Evolutionary conservation across 179 eudicot genomes (phyloP), one percentile per base, ranked within the genome.

Genomic region (Nepenthes alata): DNA sequence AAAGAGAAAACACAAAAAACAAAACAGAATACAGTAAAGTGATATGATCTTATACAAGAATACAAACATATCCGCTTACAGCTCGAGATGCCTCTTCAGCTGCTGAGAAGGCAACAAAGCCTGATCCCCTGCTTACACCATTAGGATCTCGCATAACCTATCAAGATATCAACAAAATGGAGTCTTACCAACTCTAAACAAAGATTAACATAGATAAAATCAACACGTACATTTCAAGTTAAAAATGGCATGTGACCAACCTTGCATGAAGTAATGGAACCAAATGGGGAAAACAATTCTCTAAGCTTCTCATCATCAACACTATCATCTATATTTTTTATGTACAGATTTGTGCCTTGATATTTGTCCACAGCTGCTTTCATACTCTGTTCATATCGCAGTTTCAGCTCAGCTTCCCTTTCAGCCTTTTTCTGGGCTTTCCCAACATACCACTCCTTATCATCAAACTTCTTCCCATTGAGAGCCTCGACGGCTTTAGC

Each of bases 111-210:
- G 96, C 88, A 72, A 88, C 88, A 77, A 88, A 88, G 15, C 90
- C 96, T 2, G 94, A 86, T n/a, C 96, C 96, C 66, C 83, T 86
- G 75, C 94, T 88, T 25, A 80, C 70, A 64, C 96, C 96, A 70
- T 65, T 80, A 8, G 94, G 83, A 50, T 88, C 96, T 52, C 83
- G 84, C 96, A 88, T 83, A 39, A 88, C 84, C 96, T 88, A 53
- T 38, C 67, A 59, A 16, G 16, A 52, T n/a, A 52, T 2, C 55
- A 13, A 13, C 14, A 25, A 25, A 25, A 12, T 52, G 16, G 16
- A 52, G 1, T 4, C 14, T 8, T 48, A 62, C 8, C 54, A 41
- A 34, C 12, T 6, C 9, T 7, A 2, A 10, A 10, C 6, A 56
- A 9, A 16, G 11, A 56, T 16, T 56, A 56, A 34, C 10, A 41